Conservation (phyloP, 2,329 filamentous ascomycete species). For the Penicillium hesseltinei region DNA sequence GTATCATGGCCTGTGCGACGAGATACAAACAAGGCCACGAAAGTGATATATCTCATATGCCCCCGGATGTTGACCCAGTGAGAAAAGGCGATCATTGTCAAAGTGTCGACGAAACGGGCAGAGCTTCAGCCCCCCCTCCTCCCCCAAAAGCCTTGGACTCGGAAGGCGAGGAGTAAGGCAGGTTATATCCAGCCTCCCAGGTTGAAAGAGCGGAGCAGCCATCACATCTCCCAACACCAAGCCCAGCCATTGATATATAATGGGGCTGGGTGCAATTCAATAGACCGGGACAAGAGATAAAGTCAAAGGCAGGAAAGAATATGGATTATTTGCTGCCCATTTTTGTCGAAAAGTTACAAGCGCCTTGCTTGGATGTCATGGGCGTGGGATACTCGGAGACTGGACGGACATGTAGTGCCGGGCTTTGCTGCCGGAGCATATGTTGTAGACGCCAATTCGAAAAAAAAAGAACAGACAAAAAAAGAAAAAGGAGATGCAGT, state of each 20-base stretch:
- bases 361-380: constrained; percentile 11
- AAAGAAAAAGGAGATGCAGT: background rate
- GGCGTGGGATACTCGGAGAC: background rate
- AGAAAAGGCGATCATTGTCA: background rate
- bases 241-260: background rate
- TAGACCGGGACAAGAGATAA: background rate
- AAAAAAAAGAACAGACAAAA: background rate
- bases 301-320: background rate
- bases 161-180: background rate
- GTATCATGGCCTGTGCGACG: constrained; percentile 18
- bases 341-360: background rate
- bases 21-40: constrained; percentile 15
- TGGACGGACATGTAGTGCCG: background rate
- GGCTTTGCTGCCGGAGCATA: background rate
- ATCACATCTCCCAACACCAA: too few relatives aligned
- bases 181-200: background rate
- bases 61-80: background rate
- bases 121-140: background rate
- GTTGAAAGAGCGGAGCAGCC: background rate
- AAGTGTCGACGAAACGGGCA: background rate
- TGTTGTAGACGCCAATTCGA: background rate
- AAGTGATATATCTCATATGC: constrained; percentile 19
- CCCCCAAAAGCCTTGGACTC: background rate
- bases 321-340: background rate
- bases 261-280: background rate